phyloP scores from a whole-genome alignment of 129 eudicot genomes.

The Ambrosia trifida region DNA sequence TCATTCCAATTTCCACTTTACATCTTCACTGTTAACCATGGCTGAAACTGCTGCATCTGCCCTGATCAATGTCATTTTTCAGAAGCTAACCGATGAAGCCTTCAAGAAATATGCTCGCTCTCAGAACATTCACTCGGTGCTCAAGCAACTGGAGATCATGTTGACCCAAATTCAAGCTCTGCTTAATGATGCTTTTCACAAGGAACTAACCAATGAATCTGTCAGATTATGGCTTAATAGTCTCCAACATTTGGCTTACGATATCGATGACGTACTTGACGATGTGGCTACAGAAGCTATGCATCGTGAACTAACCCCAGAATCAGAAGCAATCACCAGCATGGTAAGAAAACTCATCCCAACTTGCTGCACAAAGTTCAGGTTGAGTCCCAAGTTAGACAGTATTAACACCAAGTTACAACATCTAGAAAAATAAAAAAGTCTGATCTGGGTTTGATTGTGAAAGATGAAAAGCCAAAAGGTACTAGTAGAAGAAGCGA shows the following conservation, averaged over 20 bases:
- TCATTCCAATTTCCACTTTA: too few species aligned
- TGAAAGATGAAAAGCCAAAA: neutral
- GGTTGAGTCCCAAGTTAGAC: constrained; percentile 28
- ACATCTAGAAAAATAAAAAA: constrained; percentile 19
- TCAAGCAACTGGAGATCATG: constrained; percentile 4
- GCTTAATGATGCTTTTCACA: constrained; percentile 48
- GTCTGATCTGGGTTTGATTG: constrained; percentile 21
- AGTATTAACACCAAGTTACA: constrained; percentile 20
- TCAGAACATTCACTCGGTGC: constrained; percentile 15
- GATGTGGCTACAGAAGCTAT: neutral
- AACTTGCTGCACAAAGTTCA: neutral
- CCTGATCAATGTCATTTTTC: constrained; percentile 20
- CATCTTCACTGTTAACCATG: too few species aligned
- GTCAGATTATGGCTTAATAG: neutral
- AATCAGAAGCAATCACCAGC: neutral
- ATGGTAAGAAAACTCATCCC: neutral
- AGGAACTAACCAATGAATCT: constrained; percentile 26
- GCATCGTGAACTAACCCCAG: neutral
- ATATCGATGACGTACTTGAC: neutral
- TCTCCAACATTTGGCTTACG: constrained; percentile 7
- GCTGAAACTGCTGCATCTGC: neutral
- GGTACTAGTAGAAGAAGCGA: too few species aligned
- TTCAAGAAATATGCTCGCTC: constrained; percentile 22
- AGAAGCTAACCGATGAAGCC: constrained; percentile 31
- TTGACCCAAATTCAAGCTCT: constrained; percentile 27